Evolutionary conservation across 495 filamentous ascomycete genomes (phyloP).

Genomic region (Xylaria grammica): DNA sequence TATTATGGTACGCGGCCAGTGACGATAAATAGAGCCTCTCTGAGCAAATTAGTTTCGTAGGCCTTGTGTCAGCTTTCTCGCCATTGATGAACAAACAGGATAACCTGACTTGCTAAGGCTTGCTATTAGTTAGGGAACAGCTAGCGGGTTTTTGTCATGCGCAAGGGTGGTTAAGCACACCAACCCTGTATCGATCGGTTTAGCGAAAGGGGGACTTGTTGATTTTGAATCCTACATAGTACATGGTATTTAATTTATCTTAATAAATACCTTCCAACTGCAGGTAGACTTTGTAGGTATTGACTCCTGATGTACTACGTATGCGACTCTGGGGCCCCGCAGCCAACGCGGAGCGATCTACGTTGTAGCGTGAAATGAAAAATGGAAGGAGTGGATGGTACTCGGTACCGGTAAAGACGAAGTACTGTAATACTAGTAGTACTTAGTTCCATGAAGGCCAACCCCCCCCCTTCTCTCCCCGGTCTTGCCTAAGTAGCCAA

Average conservation of each 20-base stretch:
- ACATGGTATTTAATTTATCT: too few relatives aligned
- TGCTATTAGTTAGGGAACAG: too few relatives aligned
- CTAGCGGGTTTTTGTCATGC: too few relatives aligned
- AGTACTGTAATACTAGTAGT: not conserved
- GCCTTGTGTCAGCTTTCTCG: not conserved
- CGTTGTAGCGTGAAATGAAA: not conserved
- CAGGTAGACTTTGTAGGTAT: too few relatives aligned
- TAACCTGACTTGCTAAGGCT: too few relatives aligned
- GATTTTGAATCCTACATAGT: too few relatives aligned
- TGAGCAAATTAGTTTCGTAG: too few relatives aligned
- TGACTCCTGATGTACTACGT: not conserved
- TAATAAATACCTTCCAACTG: too few relatives aligned
- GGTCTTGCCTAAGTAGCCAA: not conserved
- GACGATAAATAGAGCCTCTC: conserved; percentile 4
- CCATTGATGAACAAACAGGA: too few relatives aligned
- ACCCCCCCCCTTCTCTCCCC: conserved; percentile 2
- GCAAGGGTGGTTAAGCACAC: too few relatives aligned
- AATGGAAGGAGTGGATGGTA: too few relatives aligned
- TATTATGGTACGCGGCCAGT: conserved; percentile 1
- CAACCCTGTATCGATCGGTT: not conserved
- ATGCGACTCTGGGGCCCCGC: conserved; percentile 8
- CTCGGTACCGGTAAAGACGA: conserved; percentile 8
- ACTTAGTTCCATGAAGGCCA: not conserved
- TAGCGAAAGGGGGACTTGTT: not conserved
- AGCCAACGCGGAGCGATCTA: conserved; percentile 6